Evolutionary conservation across 1,284 basidiomycete species (phyloP), one percentile per base, ranked within the genome.

Genomic region (Mycosarcoma maydis): DNA sequence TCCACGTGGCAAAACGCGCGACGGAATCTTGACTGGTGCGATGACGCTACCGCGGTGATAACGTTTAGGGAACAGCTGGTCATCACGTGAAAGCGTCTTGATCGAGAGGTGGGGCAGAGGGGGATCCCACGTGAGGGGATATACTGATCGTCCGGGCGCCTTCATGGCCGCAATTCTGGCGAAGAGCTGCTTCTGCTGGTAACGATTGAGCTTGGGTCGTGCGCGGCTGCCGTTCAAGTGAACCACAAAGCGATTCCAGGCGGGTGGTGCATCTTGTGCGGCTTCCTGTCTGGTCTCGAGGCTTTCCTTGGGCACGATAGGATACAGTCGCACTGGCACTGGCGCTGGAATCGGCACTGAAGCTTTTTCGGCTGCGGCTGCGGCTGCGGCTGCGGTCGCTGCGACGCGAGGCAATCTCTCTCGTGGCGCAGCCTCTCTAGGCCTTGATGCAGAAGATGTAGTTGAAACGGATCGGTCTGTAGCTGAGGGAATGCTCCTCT

Each of bases 51-150:
- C 76, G 13, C 58, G 70, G 9, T 66, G 58, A 59, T 53, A 78
- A n/a, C 68, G 67, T 32, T 76, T 78, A 7, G 73, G 64, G 42
- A 77, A 76, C 46, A 78, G 68, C 42, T 70, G 70, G 38, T 76
- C 76, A 41, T 78, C 75, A 17, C 73, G 48, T 3, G 59, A 74
- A 11, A 78, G 54, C 10, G 75, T 78, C 57, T 69, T 64, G 43
- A 67, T 59, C 23, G 73, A 59, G 17, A 78, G 55, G 16, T 54
- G 49, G 1, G 51, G 30, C 20, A 76, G 49, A 11, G 76, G 73
- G 17, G 76, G 75, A 4, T 75, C 73, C 76, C 76, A 78, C 3
- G 76, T 72, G 8, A 77, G 61, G 1, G 67, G 49, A 23, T 73
- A 66, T 27, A 77, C 67, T 2, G 57, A 29, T 30, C 60, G 59